Evolutionary conservation across 1,284 basidiomycete genomes (phyloP).

Genomic region (Schizophyllum amplum): DNA sequence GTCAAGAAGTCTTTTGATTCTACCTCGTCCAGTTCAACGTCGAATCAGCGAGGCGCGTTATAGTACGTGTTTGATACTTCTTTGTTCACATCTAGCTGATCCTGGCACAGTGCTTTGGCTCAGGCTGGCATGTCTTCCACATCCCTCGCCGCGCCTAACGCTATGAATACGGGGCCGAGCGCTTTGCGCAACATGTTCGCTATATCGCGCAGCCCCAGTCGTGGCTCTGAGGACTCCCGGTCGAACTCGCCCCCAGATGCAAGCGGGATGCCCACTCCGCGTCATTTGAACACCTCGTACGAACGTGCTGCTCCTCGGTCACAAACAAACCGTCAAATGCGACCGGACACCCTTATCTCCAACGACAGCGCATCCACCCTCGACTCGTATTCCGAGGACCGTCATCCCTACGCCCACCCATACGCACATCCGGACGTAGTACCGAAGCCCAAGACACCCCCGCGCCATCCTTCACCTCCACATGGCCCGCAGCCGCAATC

Average conservation of each 20-base stretch:
- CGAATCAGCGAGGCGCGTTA: constrained; percentile 41
- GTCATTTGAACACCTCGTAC: neutral
- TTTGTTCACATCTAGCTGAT: constrained; percentile 15
- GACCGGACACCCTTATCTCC: neutral
- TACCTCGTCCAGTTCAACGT: constrained; percentile 34
- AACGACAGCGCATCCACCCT: constrained; percentile 1
- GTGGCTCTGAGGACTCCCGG: constrained; percentile 11
- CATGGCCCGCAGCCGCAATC: neutral
- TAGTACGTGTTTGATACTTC: constrained; percentile 37
- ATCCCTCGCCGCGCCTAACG: constrained; percentile 31
- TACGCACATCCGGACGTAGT: constrained; percentile 62
- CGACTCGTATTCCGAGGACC: constrained; percentile 8
- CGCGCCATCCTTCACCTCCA: neutral
- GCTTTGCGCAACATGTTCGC: constrained; percentile 6
- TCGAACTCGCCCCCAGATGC: constrained; percentile 9
- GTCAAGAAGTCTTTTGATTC: constrained; percentile 54
- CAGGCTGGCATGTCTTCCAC: constrained; percentile 53
- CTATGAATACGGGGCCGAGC: constrained; percentile 4
- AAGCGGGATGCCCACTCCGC: constrained; percentile 12
- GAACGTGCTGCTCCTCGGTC: neutral
- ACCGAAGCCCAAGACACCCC: neutral
- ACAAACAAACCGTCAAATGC: constrained; percentile 3
- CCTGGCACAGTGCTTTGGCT: constrained; percentile 34
- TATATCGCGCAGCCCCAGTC: neutral
- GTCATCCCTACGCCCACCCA: constrained; percentile 35